Conservation (phyloP, 2,329 filamentous ascomycete genomes). For the Fusarium haematococcum region DNA sequence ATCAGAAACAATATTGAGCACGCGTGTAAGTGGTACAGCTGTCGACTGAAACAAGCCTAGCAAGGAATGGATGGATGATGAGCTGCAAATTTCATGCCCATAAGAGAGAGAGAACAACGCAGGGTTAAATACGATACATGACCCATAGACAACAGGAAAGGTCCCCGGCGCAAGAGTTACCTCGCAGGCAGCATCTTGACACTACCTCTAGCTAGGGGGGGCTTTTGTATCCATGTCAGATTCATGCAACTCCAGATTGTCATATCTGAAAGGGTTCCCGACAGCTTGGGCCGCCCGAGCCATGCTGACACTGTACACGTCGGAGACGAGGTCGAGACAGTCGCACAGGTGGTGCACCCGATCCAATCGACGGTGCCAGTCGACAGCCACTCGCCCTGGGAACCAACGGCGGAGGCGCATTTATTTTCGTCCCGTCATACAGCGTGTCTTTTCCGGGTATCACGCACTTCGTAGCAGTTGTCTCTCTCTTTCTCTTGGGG, state of each 20-base stretch:
- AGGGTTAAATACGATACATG: constrained; percentile 37
- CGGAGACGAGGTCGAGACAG: constrained; percentile 28
- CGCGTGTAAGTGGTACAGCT: constrained; percentile 31
- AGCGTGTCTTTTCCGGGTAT: constrained; percentile 26
- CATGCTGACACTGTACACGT: constrained; percentile 38
- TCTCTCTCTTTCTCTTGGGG: not conserved
- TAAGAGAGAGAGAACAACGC: constrained; percentile 9
- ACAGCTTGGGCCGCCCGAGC: constrained; percentile 42
- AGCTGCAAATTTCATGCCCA: not conserved
- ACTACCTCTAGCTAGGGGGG: constrained; percentile 9
- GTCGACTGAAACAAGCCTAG: constrained; percentile 6
- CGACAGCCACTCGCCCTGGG: constrained; percentile 41
- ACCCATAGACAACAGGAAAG: not conserved
- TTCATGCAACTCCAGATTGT: constrained; percentile 42
- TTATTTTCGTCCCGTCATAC: constrained; percentile 45
- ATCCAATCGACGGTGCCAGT: constrained; percentile 30
- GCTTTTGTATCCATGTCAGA: constrained; percentile 26
- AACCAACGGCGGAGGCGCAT: constrained; percentile 36
- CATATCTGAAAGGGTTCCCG: constrained; percentile 41
- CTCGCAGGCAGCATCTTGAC: constrained; percentile 28
- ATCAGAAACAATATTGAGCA: constrained; percentile 29
- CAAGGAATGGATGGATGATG: not conserved
- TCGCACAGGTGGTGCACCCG: constrained; percentile 28
- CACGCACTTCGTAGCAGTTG: constrained; percentile 3
- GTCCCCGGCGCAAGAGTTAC: constrained; percentile 13